phyloP scores from a whole-genome alignment of 768 basidiomycete genomes.

The Mycena vulgaris region DNA sequence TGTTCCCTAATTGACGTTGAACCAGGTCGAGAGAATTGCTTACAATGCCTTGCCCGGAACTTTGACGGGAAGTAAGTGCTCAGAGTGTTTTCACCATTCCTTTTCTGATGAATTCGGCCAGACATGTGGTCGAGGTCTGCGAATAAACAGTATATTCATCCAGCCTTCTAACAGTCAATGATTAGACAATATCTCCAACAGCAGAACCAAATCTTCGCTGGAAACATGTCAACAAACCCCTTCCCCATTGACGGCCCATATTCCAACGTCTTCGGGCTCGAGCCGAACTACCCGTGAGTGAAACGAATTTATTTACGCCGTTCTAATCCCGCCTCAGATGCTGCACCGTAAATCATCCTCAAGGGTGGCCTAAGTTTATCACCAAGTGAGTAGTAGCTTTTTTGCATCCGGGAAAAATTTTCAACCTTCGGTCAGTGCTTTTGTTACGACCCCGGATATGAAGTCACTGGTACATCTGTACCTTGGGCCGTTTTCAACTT shows the following conservation, averaged over 20 bases:
- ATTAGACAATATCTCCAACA: conserved; percentile 59
- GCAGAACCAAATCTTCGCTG: conserved; percentile 59
- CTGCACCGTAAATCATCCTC: conserved; percentile 69
- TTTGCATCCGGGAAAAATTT: background rate
- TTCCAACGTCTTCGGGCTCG: conserved; percentile 63
- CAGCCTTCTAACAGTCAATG: background rate
- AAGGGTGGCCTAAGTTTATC: conserved; percentile 71
- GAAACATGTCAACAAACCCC: conserved; percentile 56
- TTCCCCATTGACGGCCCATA: conserved; percentile 58
- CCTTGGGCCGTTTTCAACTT: conserved; percentile 63
- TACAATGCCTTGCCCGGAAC: conserved; percentile 68
- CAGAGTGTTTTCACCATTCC: background rate
- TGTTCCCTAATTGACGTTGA: background rate
- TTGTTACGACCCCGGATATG: conserved; percentile 63
- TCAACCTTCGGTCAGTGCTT: conserved; percentile 45
- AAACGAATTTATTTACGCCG: background rate
- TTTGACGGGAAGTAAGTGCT: conserved; percentile 58
- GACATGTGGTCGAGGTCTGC: conserved; percentile 54
- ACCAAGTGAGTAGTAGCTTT: conserved; percentile 48
- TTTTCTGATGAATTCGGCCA: background rate
- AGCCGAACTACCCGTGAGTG: conserved; percentile 65
- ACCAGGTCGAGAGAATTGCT: conserved; percentile 61
- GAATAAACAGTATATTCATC: background rate
- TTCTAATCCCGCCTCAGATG: conserved; percentile 47
- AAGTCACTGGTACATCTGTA: conserved; percentile 64